These are phyloP conservation scores for Aphanomyces invadans DNA, from an alignment of 352 stramenopile genomes.

Conservation along the genomic window DNA sequence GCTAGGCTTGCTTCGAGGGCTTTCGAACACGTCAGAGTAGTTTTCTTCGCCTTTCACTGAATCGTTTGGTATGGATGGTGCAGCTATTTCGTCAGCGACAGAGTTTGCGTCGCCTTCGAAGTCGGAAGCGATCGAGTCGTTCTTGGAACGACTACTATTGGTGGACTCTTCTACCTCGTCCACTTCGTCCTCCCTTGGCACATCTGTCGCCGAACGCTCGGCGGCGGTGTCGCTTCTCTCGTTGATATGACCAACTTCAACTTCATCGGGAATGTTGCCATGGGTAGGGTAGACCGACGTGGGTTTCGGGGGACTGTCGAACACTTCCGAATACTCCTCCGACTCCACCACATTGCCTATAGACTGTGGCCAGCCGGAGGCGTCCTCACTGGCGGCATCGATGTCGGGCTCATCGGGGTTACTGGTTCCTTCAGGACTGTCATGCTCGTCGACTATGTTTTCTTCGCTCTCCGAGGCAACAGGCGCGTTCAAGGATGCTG, in stretches of 20 bases:
- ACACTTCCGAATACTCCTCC: slow-evolving; percentile 6
- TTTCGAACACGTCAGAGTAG: slow-evolving; percentile 15
- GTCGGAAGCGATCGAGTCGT: not conserved
- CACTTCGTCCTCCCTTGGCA: not conserved
- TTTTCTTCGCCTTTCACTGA: not conserved
- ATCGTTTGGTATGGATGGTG: not conserved
- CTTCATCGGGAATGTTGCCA: too few relatives aligned
- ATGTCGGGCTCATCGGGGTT: not conserved
- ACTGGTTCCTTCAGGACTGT: not conserved
- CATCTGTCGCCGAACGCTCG: not conserved
- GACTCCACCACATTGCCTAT: not conserved
- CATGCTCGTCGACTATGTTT: not conserved
- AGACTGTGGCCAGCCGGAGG: too few relatives aligned
- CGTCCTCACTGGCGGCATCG: too few relatives aligned
- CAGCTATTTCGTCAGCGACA: not conserved
- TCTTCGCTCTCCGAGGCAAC: too few relatives aligned
- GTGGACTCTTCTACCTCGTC: not conserved
- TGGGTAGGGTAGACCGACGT: too few relatives aligned
- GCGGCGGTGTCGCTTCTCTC: too few relatives aligned
- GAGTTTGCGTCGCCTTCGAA: not conserved
- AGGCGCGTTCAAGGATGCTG: too few relatives aligned
- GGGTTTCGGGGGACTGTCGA: slow-evolving; percentile 8
- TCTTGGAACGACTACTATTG: too few relatives aligned
- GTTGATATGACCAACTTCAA: too few relatives aligned
- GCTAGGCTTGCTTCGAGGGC: not conserved